phyloP scores from a whole-genome alignment of 2,329 filamentous ascomycete species.

The Exophiala sp. region DNA sequence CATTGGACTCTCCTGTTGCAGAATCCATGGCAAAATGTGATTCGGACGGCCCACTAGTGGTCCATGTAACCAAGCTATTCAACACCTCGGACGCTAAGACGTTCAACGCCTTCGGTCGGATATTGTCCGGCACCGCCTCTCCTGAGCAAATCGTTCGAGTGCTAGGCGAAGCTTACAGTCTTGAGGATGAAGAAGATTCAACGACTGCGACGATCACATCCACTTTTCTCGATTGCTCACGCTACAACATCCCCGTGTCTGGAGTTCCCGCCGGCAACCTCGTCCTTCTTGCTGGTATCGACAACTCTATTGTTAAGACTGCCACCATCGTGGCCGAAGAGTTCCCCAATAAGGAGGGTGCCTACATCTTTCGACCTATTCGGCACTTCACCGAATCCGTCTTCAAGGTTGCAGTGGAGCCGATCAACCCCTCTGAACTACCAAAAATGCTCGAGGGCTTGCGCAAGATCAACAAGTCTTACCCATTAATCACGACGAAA shows the following conservation, averaged over 20 bases:
- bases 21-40: constrained; percentile 75
- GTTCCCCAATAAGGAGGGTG: constrained; percentile 80
- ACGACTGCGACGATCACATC: constrained; percentile 73
- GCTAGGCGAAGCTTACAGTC: constrained; percentile 87
- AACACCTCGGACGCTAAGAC: constrained; percentile 82
- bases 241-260: constrained; percentile 87
- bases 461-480: constrained; percentile 95
- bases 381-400: constrained; percentile 95
- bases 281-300: constrained; percentile 84
- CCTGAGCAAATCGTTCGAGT: constrained; percentile 81
- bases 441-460: constrained; percentile 98
- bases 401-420: constrained; percentile 95
- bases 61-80: constrained; percentile 90
- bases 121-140: constrained; percentile 83
- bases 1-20: constrained; percentile 73
- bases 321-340: constrained; percentile 79
- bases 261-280: constrained; percentile 91
- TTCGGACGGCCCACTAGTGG: constrained; percentile 82
- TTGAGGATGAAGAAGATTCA: constrained; percentile 98
- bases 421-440: constrained; percentile 93
- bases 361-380: constrained; percentile 89
- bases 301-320: constrained; percentile 97
- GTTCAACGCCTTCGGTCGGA: constrained; percentile 84
- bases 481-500: constrained; percentile 90
- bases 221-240: constrained; percentile 84